Conservation (phyloP, 148 eudicot species). For the Chenopodium suecicum region DNA sequence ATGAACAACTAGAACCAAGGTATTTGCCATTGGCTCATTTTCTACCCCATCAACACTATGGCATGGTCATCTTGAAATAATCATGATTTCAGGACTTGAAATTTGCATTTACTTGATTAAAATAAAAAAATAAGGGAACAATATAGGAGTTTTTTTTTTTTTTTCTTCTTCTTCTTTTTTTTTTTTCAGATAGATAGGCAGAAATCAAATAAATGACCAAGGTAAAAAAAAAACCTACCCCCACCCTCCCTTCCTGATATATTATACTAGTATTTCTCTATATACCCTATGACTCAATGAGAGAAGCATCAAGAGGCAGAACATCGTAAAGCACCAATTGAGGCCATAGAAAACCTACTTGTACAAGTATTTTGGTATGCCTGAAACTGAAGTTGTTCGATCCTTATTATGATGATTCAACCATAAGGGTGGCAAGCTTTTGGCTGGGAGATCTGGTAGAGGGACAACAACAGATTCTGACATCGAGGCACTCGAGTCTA, state of each 20-base stretch:
- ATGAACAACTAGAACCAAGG: not conserved
- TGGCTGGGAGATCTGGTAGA: conserved; percentile 38
- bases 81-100: not conserved
- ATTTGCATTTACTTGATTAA: no score
- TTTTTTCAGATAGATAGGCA: not conserved
- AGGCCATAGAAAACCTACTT: conserved; percentile 53
- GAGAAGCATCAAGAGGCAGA: not conserved
- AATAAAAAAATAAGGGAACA: not conserved
- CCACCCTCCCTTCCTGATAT: not conserved
- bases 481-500: conserved; percentile 56
- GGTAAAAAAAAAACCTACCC: not conserved
- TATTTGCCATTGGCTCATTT: not conserved
- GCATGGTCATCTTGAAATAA: not conserved
- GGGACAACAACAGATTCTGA: conserved; percentile 44
- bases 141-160: not conserved
- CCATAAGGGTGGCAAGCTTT: conserved; percentile 45
- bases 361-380: conserved; percentile 76
- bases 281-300: not conserved
- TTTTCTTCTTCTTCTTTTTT: not conserved
- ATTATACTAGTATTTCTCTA: no score
- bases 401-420: conserved; percentile 63
- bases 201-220: not conserved
- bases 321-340: not conserved
- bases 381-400: conserved; percentile 59
- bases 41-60: not conserved